phyloP scores from a whole-genome alignment of 768 basidiomycete species.

The Mycena haematopus region DNA sequence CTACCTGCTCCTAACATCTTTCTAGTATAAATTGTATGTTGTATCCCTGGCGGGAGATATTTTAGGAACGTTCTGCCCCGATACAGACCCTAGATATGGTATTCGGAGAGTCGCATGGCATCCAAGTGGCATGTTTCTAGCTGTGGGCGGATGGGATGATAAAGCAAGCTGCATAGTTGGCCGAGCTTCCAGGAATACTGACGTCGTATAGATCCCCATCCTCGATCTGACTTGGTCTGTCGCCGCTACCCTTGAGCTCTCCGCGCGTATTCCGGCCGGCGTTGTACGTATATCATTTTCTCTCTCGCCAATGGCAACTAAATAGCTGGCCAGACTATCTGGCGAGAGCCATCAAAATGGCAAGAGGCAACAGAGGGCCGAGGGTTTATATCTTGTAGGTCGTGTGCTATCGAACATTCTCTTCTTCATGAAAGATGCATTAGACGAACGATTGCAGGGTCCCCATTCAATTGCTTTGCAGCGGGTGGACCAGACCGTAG shows the following conservation, averaged over 20 bases:
- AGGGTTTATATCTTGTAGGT: conserved; percentile 86
- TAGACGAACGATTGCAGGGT: conserved; percentile 72
- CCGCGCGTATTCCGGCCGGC: conserved; percentile 58
- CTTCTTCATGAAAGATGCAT: not conserved
- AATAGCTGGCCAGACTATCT: conserved; percentile 61
- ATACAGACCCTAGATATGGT: conserved; percentile 83
- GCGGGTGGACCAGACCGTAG: conserved; percentile 64
- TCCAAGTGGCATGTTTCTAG: conserved; percentile 82
- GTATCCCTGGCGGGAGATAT: conserved; percentile 69
- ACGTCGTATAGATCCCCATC: conserved; percentile 64
- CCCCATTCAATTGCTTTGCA: conserved; percentile 57
- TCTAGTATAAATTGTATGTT: conserved; percentile 80
- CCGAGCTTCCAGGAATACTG: conserved; percentile 3
- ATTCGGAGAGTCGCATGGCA: conserved; percentile 85
- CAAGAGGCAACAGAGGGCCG: conserved; percentile 81
- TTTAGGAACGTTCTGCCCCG: conserved; percentile 72
- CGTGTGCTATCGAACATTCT: not conserved
- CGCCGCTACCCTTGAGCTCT: conserved; percentile 66
- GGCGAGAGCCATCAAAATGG: conserved; percentile 90
- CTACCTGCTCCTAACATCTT: conserved; percentile 7
- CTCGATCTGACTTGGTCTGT: conserved; percentile 81
- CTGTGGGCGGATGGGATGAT: conserved; percentile 89
- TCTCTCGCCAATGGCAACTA: conserved; percentile 11
- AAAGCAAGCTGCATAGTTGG: conserved; percentile 54
- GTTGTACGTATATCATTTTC: conserved; percentile 50